phyloP scores from a whole-genome alignment of 768 basidiomycete genomes.

The Daedaleopsis nitida region DNA sequence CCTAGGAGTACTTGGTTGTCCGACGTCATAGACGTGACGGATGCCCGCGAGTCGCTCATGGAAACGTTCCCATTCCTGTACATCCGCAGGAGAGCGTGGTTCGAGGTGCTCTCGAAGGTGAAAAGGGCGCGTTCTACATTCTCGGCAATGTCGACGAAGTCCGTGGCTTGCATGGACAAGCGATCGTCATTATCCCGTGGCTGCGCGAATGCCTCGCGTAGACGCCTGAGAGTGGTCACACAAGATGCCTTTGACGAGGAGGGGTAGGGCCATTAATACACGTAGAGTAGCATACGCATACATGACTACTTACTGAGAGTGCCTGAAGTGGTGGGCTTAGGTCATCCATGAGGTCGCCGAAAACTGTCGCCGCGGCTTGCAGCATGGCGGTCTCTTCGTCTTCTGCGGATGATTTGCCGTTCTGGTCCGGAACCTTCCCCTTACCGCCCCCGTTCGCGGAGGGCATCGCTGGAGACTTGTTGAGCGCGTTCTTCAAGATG shows the following conservation, averaged over 20 bases:
- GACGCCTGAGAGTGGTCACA: conserved; percentile 56
- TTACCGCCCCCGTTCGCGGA: conserved; percentile 20
- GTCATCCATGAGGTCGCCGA: conserved; percentile 79
- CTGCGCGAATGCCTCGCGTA: conserved; percentile 66
- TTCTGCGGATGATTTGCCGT: background rate
- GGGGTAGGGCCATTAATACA: background rate
- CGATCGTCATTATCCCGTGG: conserved; percentile 29
- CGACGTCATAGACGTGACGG: conserved; percentile 26
- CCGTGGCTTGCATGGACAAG: conserved; percentile 30
- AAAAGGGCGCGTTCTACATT: conserved; percentile 68
- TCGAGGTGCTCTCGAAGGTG: conserved; percentile 81
- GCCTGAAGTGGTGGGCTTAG: conserved; percentile 76
- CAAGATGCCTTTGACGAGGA: conserved; percentile 53
- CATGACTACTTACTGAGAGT: conserved; percentile 55
- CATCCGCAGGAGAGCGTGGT: conserved; percentile 77
- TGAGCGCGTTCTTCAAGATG: conserved; percentile 28
- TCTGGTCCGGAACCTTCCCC: conserved; percentile 16
- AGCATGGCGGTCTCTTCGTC: conserved; percentile 46
- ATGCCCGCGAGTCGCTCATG: conserved; percentile 22
- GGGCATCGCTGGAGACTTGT: background rate
- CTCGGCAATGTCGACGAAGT: conserved; percentile 66
- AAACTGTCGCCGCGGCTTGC: conserved; percentile 69
- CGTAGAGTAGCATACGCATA: background rate
- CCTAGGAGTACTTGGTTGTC: conserved; percentile 43
- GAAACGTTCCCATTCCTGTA: conserved; percentile 53